Evolutionary conservation across 139 green algal genomes (phyloP).

Genomic region (Spirogloea muscicola): DNA sequence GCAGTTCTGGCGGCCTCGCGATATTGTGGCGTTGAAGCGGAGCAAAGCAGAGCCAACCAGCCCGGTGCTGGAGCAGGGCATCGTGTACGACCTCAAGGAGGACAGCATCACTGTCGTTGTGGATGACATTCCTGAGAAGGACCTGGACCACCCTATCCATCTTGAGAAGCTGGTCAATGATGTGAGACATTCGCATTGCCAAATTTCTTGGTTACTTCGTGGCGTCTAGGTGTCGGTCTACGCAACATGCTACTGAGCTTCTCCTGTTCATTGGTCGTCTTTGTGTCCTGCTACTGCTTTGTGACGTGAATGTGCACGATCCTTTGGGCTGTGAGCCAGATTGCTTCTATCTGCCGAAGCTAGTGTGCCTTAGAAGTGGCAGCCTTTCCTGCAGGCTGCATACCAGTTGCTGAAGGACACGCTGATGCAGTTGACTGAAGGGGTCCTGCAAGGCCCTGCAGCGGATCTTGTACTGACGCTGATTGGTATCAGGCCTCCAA

Average conservation of each 20-base stretch:
- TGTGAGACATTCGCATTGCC: constrained; percentile 73
- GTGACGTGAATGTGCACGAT: too few species aligned
- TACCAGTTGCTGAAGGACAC: too few species aligned
- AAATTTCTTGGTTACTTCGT: too few species aligned
- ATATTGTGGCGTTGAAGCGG: constrained; percentile 37
- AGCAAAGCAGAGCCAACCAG: constrained; percentile 31
- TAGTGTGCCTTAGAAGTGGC: too few species aligned
- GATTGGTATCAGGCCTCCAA: constrained; percentile 59
- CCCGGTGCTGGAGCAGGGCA: constrained; percentile 27
- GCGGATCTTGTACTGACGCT: constrained; percentile 36
- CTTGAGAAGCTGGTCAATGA: constrained; percentile 96
- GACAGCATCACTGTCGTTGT: constrained; percentile 65
- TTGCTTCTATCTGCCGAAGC: too few species aligned
- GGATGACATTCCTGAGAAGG: constrained; percentile 87
- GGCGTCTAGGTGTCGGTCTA: too few species aligned
- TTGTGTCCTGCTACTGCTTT: too few species aligned
- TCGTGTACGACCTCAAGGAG: constrained; percentile 58
- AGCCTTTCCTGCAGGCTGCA: too few species aligned
- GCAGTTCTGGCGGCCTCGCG: too few species aligned
- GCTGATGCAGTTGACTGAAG: constrained; percentile 25
- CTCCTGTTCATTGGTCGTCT: too few species aligned
- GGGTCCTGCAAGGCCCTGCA: neutral
- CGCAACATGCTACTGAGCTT: too few species aligned
- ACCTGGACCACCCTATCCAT: constrained; percentile 74
- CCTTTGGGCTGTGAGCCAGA: too few species aligned